Base-by-base conservation (phyloP, 306 rosid genomes). In the Lathyrus sativus region DNA sequence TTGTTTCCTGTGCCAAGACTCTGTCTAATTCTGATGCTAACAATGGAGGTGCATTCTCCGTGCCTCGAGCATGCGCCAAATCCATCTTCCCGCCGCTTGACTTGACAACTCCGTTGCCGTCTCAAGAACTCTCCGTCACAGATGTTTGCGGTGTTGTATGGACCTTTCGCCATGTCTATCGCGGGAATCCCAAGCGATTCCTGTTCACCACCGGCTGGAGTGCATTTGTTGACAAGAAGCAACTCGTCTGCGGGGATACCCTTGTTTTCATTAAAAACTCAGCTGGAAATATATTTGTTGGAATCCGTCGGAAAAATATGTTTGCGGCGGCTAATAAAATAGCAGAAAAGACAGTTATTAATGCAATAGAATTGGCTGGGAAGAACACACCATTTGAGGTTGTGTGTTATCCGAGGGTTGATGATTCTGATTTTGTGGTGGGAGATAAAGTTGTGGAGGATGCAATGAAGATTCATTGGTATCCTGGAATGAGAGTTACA, bases 181-280 rank as follows among this genome's bases (percentile, higher is more conserved):
- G 92, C 3, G 95, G 90, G 0, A 83, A 85, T 2, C 92, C 97
- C 4, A 49, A 84, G 74, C 82, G 92, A 22, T 89, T 88, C 79
- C 18, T 88, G 71, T 83, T 91, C 3, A 88, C 95, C 15, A 79
- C 90, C 8, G 95, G 92, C 2, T 91, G 97, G 97, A 88, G 87
- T 70, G 85, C 71, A 76, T 91, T 86, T 62, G 92, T 88, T 48
- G 83, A 88, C 72, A 8, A 39, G 35, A 91, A 91, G 89, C 84
- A 76, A 77, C 74, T 91, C 41, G 72, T 88, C 14, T 84, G 87
- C 0, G 89, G 86, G 0, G 97, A 91, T 62, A 69, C 91, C 0
- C 84, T 88, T 1, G 81, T 91, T 26, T 86, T 88, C 69, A 79
- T 84, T 11, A 84, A 74, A 74, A 76, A 73, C 51, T 57, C 75